Conservation (phyloP, 495 filamentous ascomycete species). For the Daldinia loculata region DNA sequence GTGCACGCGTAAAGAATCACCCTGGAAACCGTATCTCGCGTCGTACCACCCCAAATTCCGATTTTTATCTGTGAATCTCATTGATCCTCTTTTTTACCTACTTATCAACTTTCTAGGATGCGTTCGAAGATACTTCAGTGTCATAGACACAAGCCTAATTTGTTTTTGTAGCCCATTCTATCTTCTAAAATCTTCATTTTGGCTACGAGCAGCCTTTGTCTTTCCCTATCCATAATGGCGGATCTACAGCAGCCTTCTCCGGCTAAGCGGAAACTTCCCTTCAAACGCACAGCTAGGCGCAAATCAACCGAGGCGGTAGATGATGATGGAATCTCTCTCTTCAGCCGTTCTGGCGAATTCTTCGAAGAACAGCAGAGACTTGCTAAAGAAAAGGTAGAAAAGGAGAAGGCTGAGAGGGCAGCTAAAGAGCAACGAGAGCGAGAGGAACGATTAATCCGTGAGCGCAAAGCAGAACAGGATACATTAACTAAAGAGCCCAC, state of each 20-base stretch:
- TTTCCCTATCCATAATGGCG: constrained; percentile 31
- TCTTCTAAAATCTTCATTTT: neutral
- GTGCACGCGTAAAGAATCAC: constrained; percentile 3
- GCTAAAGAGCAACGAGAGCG: constrained; percentile 42
- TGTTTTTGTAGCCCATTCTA: neutral
- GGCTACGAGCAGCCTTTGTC: neutral
- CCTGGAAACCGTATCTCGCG: constrained; percentile 5
- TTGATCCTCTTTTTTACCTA: neutral
- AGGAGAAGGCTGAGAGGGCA: constrained; percentile 43
- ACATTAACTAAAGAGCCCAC: constrained; percentile 18
- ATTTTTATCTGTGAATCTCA: neutral
- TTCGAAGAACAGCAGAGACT: constrained; percentile 65
- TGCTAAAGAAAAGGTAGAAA: constrained; percentile 45
- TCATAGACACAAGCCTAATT: neutral
- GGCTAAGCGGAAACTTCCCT: constrained; percentile 71
- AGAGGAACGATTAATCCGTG: constrained; percentile 33
- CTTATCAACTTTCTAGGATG: neutral
- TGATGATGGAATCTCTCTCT: constrained; percentile 65
- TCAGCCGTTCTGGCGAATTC: constrained; percentile 70
- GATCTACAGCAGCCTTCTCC: constrained; percentile 34
- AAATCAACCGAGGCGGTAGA: constrained; percentile 48
- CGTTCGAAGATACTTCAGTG: neutral
- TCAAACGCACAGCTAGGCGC: constrained; percentile 67
- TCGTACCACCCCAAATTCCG: constrained; percentile 1
- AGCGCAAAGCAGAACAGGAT: constrained; percentile 45